phyloP scores from a whole-genome alignment of 805 yeast species.

The Saturnispora halmiae region DNA sequence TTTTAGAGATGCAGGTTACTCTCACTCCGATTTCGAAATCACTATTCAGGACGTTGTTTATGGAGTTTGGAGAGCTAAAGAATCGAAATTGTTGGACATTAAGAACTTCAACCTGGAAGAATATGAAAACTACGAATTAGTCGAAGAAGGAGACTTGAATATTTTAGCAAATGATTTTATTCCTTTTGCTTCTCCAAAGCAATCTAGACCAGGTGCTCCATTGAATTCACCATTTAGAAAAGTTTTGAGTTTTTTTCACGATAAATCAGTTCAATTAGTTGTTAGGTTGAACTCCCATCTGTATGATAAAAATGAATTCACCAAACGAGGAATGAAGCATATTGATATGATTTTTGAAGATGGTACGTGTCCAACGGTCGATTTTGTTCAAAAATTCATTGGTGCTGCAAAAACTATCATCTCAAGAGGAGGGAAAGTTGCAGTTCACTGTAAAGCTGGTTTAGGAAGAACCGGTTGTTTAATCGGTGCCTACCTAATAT shows the following conservation, averaged over 20 bases:
- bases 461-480: slow-evolving; percentile 96
- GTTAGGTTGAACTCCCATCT: slow-evolving; percentile 88
- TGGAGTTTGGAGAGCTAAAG: slow-evolving; percentile 97
- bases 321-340: slow-evolving; percentile 75
- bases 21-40: slow-evolving; percentile 87
- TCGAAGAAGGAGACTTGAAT: slow-evolving; percentile 95
- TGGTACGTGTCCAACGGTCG: slow-evolving; percentile 95
- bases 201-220: slow-evolving; percentile 41
- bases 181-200: slow-evolving; percentile 96
- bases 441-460: slow-evolving; percentile 99
- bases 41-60: slow-evolving; percentile 92
- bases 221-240: slow-evolving; percentile 70
- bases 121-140: slow-evolving; percentile 89
- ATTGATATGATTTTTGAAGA: slow-evolving; percentile 95
- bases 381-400: slow-evolving; percentile 81
- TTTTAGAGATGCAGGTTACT: slow-evolving; percentile 95
- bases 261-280: slow-evolving; percentile 73
- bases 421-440: slow-evolving; percentile 80
- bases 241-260: slow-evolving; percentile 68
- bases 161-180: slow-evolving; percentile 85
- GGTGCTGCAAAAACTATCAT: slow-evolving; percentile 93
- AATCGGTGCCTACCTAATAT: slow-evolving; percentile 93
- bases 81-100: slow-evolving; percentile 77
- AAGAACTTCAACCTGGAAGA: slow-evolving; percentile 84
- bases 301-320: slow-evolving; percentile 79